A percentile compares a stretch with the other conserved stretches of the same genome.
Conservation (phyloP, 129 eudicot species). For the Saussurea involucrata region DNA sequence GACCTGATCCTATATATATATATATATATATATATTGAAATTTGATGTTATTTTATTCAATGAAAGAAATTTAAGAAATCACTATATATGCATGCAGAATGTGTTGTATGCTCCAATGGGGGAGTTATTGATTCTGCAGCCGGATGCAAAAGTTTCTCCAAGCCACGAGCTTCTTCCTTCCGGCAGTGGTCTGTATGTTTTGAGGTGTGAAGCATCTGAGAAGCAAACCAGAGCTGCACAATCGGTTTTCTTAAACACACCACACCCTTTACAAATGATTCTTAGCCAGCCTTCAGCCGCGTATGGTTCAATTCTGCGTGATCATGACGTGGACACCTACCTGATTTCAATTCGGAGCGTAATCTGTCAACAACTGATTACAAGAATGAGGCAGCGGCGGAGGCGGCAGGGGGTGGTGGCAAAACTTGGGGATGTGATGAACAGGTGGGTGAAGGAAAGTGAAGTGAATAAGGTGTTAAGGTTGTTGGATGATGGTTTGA, state of each 20-base stretch:
- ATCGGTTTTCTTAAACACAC: slow-evolving; percentile 55
- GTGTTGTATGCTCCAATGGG: slow-evolving; percentile 78
- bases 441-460: slow-evolving; percentile 25
- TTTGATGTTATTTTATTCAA: neutral
- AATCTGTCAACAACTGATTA: slow-evolving; percentile 65
- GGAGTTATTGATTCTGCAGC: slow-evolving; percentile 77
- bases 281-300: slow-evolving; percentile 56
- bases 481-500: slow-evolving; percentile 42
- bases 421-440: slow-evolving; percentile 12
- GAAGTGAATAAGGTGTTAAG: slow-evolving; percentile 36
- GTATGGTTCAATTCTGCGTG: slow-evolving; percentile 66
- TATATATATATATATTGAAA: neutral
- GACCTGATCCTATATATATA: too few relatives aligned
- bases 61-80: neutral
- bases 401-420: slow-evolving; percentile 55
- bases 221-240: slow-evolving; percentile 61
- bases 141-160: slow-evolving; percentile 70
- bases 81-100: slow-evolving; percentile 37
- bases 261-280: slow-evolving; percentile 75
- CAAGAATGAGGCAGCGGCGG: slow-evolving; percentile 42
- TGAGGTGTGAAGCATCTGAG: slow-evolving; percentile 36
- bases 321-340: slow-evolving; percentile 78
- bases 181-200: slow-evolving; percentile 69
- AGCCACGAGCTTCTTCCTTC: slow-evolving; percentile 73
- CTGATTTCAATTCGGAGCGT: slow-evolving; percentile 53